Evolutionary conservation across 1,284 basidiomycete genomes (phyloP).

Genomic region (Ustilago crameri): DNA sequence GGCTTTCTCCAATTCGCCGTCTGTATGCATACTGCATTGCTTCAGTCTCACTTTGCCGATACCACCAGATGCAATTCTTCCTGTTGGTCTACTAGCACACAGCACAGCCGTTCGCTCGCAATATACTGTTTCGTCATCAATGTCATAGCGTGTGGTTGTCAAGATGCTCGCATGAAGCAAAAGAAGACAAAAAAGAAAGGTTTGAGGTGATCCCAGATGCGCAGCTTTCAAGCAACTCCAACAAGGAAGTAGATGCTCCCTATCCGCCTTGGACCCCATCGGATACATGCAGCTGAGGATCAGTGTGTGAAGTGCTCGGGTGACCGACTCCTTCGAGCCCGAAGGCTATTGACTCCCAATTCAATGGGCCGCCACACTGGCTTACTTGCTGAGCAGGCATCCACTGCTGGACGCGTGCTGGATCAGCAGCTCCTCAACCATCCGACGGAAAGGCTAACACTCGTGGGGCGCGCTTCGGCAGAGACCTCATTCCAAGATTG

Average conservation of each 20-base stretch:
- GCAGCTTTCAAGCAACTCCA: constrained; percentile 55
- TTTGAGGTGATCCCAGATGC: constrained; percentile 49
- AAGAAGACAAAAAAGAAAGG: constrained; percentile 34
- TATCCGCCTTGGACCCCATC: constrained; percentile 46
- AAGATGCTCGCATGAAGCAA: no score
- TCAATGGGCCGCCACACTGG: constrained; percentile 45
- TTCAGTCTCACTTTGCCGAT: constrained; percentile 5
- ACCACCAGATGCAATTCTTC: constrained; percentile 24
- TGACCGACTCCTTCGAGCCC: constrained; percentile 57
- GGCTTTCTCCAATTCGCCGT: background rate
- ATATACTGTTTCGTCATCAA: no score
- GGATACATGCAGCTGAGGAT: constrained; percentile 59
- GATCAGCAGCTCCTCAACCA: constrained; percentile 52
- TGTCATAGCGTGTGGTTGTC: no score
- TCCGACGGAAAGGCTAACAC: constrained; percentile 54
- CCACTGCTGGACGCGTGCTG: constrained; percentile 48
- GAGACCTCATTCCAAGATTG: constrained; percentile 50
- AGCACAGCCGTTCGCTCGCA: no score
- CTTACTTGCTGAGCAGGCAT: constrained; percentile 54
- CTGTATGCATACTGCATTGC: constrained; percentile 8
- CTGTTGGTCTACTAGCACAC: background rate
- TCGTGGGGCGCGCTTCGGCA: constrained; percentile 54
- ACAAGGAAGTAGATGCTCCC: constrained; percentile 43
- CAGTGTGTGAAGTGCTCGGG: constrained; percentile 55
- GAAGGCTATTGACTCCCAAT: constrained; percentile 41